Base-by-base conservation (phyloP, 257 asterid genomes). In the Fraxinus americana region DNA sequence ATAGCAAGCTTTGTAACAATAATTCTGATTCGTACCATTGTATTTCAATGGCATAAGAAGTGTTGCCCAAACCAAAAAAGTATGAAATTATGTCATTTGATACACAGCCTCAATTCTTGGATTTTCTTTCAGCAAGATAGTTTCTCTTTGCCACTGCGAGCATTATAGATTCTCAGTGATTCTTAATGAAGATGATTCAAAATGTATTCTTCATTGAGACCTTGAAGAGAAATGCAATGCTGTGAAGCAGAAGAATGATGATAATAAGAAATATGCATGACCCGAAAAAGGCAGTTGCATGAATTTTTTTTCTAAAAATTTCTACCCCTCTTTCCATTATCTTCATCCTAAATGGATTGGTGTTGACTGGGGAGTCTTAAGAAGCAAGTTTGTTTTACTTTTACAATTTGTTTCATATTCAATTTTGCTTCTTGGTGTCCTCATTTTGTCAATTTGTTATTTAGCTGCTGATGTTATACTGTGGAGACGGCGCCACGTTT, bases 401-500 rank as follows among this genome's bases (percentile, higher is more conserved):
- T 48, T 38, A 45, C 71, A 70, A 16, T 38, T 38, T 57, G 11
- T 38, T 38, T 39, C 45, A 9, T 39, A 39, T 39, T 39, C 13
- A 8, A 39, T 4, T 39, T 74, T 67, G 74, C 77, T 67, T 75
- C 75, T 68, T 78, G 71, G 78, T 38, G 86, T 75, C 82, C 83
- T 73, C 43, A 71, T 78, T 69, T 74, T 84, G 43, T 85, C 82
- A 41, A 57, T 79, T 61, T 71, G 72, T 45, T 38, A 43, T 84
- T 50, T 82, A 95, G 99, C 97, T 87, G 97, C 97, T 83, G 99
- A 93, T 86, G 91, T 86, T 81, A 85, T 90, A 52, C 78, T 90
- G 76, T 93, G 99, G 99, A 93, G 92, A 80, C 83, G 84, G 76
- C 82, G 88, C 48, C 90, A 71, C 83, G 88, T 87, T 77, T 90